Conservation (phyloP, 192 early-diverging fungal genomes). For the Lobosporangium transversale region DNA sequence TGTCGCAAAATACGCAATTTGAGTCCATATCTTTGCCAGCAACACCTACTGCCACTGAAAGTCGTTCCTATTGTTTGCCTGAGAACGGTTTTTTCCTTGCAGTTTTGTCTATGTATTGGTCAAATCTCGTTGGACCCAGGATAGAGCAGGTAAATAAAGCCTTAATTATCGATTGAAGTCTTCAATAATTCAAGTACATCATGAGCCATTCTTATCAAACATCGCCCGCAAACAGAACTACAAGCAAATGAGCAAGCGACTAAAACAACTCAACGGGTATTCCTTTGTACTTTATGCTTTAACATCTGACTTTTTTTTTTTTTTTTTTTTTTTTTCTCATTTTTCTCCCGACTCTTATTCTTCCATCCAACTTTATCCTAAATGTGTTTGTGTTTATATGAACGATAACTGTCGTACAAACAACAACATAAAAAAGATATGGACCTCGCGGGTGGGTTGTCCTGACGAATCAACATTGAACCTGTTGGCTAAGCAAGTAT, state of each 20-base stretch:
- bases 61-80: constrained; percentile 48
- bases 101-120: constrained; percentile 63
- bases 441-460: constrained; percentile 46
- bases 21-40: constrained; percentile 46
- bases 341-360: no score
- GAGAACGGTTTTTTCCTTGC: constrained; percentile 64
- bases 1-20: constrained; percentile 24
- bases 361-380: background rate
- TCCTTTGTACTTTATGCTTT: no score
- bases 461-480: constrained; percentile 49
- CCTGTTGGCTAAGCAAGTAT: constrained; percentile 58
- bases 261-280: no score
- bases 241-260: no score
- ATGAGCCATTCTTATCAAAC: no score
- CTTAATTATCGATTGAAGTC: no score
- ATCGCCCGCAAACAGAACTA: no score
- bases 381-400: constrained; percentile 19
- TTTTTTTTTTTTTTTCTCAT: no score
- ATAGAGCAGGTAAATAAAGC: constrained; percentile 53
- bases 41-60: constrained; percentile 43
- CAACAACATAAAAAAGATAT: constrained; percentile 15
- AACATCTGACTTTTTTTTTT: background rate
- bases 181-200: no score
- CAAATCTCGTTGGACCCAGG: constrained; percentile 63
- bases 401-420: constrained; percentile 24